Evolutionary conservation across 2,329 filamentous ascomycete species (phyloP), one percentile per base, ranked within the genome.

Genomic region (Aureobasidium sp.): DNA sequence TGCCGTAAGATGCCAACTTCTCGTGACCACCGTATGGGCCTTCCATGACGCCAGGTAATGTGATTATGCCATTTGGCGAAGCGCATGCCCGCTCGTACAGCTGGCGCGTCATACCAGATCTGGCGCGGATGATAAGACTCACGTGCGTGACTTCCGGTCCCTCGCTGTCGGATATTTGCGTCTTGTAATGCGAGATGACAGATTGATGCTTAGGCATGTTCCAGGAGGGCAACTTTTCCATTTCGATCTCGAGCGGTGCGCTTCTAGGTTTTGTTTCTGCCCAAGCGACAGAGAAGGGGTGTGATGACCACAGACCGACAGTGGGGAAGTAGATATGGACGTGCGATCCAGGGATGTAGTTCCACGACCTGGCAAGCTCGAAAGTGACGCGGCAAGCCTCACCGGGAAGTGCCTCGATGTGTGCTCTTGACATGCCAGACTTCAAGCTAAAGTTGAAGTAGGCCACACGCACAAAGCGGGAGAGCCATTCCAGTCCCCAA

Each of bases 11-110:
- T 63, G 86, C 81, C 71, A 92, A 80, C 66, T 78, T 80, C 71
- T 91, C 86, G 70, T 86, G 80, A 41, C 85, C 87, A 53, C 88
- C 81, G 69, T 93, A 93, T 0, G 89, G 89, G 0, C 89, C 89
- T 74, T 93, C 89, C 45, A 89, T 83, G 51, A 85, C 81, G 65
- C 87, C 89, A 41, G 76, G 83, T 7, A 87, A 87, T 27, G 79
- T 76, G 68, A 90, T 80, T 41, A 79, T 80, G 61, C 86, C 84
- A 62, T 81, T 84, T 2, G 84, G 81, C 29, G 79, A 75, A 16
- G 80, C 79, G 50, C 82, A 77, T 5, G 88, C 88, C 68, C 83
- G 84, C 68, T 87, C 81, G 78, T 86, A 90, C 44, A 93, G 79
- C 14, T 79, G 80, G 65, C 83, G 79, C 2, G 89, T 92, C 75